Conservation (phyloP, 495 filamentous ascomycete genomes). For the Penicillium waksmanii region DNA sequence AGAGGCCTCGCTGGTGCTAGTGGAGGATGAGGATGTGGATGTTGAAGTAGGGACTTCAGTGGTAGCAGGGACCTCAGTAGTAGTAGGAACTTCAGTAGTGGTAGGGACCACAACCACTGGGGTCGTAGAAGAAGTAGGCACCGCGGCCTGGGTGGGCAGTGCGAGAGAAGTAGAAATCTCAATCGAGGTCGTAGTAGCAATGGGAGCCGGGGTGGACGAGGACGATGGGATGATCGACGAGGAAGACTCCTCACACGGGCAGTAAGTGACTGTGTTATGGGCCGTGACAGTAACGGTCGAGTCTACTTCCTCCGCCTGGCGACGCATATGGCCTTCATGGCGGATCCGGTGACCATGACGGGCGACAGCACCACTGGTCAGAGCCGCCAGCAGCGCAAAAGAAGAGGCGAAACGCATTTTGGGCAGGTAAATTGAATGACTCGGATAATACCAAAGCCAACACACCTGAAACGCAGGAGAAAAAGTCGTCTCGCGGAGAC, state of each 20-base stretch:
- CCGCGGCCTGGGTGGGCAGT: neutral
- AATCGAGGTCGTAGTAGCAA: slow-evolving; percentile 4
- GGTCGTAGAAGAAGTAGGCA: slow-evolving; percentile 11
- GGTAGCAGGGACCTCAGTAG: slow-evolving; percentile 6
- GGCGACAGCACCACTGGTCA: slow-evolving; percentile 31
- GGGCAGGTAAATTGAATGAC: slow-evolving; percentile 1
- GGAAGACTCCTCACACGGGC: slow-evolving; percentile 10
- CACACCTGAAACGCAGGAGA: neutral
- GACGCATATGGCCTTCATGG: slow-evolving; percentile 29
- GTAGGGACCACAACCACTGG: slow-evolving; percentile 4
- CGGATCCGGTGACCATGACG: slow-evolving; percentile 15
- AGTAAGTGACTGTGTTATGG: slow-evolving; percentile 17
- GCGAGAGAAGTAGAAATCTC: slow-evolving; percentile 3
- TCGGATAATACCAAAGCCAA: neutral
- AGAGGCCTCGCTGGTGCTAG: slow-evolving; percentile 3
- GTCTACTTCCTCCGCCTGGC: slow-evolving; percentile 19
- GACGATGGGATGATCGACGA: neutral
- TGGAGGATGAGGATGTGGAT: slow-evolving; percentile 9
- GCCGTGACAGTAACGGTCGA: slow-evolving; percentile 20
- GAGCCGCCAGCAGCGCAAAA: slow-evolving; percentile 39
- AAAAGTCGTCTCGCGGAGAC: slow-evolving; percentile 8
- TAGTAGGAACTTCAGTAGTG: slow-evolving; percentile 4
- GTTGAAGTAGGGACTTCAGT: neutral
- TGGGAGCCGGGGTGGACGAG: slow-evolving; percentile 6
- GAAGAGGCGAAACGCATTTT: slow-evolving; percentile 40